Base-by-base conservation (phyloP, 1,139 yeast genomes). In the Maudiozyma humilis region DNA sequence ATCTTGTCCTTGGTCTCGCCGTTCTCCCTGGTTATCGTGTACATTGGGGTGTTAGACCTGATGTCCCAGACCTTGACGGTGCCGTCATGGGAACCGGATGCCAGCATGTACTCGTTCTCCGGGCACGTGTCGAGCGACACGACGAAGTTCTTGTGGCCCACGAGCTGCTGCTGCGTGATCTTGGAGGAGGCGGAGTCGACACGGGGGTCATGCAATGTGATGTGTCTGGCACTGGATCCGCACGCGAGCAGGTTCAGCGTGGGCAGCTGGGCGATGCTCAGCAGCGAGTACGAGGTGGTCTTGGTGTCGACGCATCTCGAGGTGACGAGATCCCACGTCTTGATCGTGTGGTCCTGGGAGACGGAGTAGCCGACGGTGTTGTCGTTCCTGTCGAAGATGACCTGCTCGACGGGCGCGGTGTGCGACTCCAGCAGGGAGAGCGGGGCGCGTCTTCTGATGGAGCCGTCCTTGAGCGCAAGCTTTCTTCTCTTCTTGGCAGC, bases 161-260 rank as follows among this genome's bases (percentile, higher is more conserved):
- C 72, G 45, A 91, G 72, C 62, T 89, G 93, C 41, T 75, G 71
- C 48, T 73, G 78, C 13, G 83, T 72, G 31, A 82, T 74, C 30
- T 67, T 63, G 18, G 74, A 67, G 4, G 76, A 70, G 20, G 25
- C 17, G 13, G 74, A 67, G 41, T 63, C 67, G 6, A 68, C 69
- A 63, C 97, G 76, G 44, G 97, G 97, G 64, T 91, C 99, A 62
- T 87, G 95, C 51, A 89, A 71, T 49, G 88, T 82, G 54, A 91
- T 88, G 64, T 89, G 97, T 66, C 97, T 84, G 16, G 96, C 96
- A 13, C 95, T 83, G 3, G 96, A 88, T 17, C 99, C 99, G 44
- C 93, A 78, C 7, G 91, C 95, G 42, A 93, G 69, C 47, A 91
- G 70, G 51, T 82, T 78, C 49, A 77, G 69, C 48, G 70, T 70